Conservation (phyloP, 805 yeast genomes). For the Metschnikowia henanensis region DNA sequence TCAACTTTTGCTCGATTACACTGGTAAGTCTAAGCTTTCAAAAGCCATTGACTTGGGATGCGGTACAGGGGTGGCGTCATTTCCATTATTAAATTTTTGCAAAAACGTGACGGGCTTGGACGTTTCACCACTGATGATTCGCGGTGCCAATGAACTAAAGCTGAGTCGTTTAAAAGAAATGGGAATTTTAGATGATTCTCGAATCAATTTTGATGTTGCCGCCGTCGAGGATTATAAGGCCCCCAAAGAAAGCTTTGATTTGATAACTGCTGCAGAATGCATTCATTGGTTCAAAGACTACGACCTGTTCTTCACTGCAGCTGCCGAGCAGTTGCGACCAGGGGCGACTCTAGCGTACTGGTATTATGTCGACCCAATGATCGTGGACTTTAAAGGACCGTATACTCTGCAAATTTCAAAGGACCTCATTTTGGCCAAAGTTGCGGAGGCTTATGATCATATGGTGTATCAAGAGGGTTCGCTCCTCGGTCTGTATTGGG, state of each 20-base stretch:
- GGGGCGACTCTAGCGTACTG: conserved; percentile 22
- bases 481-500: conserved; percentile 74
- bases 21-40: conserved; percentile 18
- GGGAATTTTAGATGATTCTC: conserved; percentile 23
- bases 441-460: conserved; percentile 32
- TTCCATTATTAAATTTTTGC: conserved; percentile 41
- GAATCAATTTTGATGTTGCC: conserved; percentile 33
- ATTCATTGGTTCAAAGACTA: conserved; percentile 23
- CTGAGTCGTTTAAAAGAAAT: conserved; percentile 24
- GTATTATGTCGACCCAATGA: conserved; percentile 29
- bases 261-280: conserved; percentile 22
- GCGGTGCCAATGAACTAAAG: conserved; percentile 37
- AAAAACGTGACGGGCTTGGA: conserved; percentile 46
- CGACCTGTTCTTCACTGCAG: conserved; percentile 15
- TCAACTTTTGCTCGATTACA: conserved; percentile 27
- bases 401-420: conserved; percentile 14
- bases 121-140: conserved; percentile 47
- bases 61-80: conserved; percentile 54
- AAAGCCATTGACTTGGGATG: conserved; percentile 47
- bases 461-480: conserved; percentile 43
- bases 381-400: conserved; percentile 27
- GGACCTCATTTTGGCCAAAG: conserved; percentile 20
- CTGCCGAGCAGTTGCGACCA: conserved; percentile 15
- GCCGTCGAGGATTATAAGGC: conserved; percentile 33
- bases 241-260: conserved; percentile 15